Base-by-base conservation (phyloP, 2,329 filamentous ascomycete genomes). In the Colletotrichum eremochloae region DNA sequence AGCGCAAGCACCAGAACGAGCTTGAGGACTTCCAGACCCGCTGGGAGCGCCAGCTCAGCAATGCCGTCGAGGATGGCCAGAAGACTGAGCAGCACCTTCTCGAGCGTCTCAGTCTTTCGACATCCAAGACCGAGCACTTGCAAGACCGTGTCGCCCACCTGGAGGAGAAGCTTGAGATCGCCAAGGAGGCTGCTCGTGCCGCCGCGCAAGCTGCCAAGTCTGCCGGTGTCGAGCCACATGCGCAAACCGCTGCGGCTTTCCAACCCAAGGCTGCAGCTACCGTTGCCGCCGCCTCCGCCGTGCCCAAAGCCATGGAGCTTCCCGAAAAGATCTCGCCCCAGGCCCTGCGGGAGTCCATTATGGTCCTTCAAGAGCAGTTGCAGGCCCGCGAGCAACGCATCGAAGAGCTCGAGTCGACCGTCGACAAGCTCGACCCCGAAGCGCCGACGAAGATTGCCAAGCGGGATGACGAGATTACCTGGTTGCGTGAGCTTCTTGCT, bases 361-460 rank as follows among this genome's bases (percentile, higher is more conserved):
- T 97, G 83, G 96, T 98, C 24, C 87, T 99, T 36, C 96, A 99
- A 83, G 96, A 98, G 81, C 96, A 99, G 81, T 88, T 99, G 8
- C 96, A 98, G 81, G 94, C 96, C 77, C 95, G 96, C 65, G 96
- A 99, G 83, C 89, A 92, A 72, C 92, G 91, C 50, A 97, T 98
- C 76, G 96, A 99, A 80, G 90, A 92, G 74, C 91, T 98, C 15
- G 94, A 97, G 82, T 88, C 91, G 64, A 87, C 91, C 64, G 85
- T 95, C 9, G 84, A 89, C 24, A 88, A 89, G 72, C 82, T 92
- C 3, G 94, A 97, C 77, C 92, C 91, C 11, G 93, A 97, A 52
- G 92, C 94, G 0, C 89, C 93, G 2, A 87, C 85, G 63, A 97
- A 96, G 84, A 90, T 98, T 77, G 92, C 94, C 76, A 97, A 98